phyloP scores from a whole-genome alignment of 2,329 filamentous ascomycete species.

The Neofusicoccum sp. region DNA sequence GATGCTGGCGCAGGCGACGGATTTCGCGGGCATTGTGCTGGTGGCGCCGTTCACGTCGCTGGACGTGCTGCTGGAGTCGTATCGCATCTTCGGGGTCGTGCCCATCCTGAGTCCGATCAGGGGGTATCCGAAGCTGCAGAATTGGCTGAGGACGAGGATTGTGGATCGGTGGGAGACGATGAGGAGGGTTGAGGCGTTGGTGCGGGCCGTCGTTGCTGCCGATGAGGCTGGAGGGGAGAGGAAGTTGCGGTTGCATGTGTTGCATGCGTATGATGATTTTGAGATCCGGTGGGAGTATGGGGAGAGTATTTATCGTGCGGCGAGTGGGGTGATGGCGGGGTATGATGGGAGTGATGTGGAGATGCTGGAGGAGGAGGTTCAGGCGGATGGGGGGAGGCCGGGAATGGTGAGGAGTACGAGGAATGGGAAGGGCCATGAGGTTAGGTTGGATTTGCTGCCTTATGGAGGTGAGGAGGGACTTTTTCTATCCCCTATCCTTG shows the following conservation, averaged over 20 bases:
- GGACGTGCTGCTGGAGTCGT: conserved; percentile 69
- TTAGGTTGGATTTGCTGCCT: conserved; percentile 45
- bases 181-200: conserved; percentile 60
- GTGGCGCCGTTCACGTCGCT: conserved; percentile 77
- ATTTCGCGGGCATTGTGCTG: conserved; percentile 78
- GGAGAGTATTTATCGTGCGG: conserved; percentile 28
- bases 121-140: conserved; percentile 62
- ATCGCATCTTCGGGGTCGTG: conserved; percentile 73
- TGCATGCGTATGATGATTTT: conserved; percentile 78
- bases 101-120: conserved; percentile 76
- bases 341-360: conserved; percentile 23
- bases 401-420: conserved; percentile 25
- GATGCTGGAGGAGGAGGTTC: not conserved
- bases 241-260: conserved; percentile 62
- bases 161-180: conserved; percentile 81
- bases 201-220: conserved; percentile 39
- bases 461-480: conserved; percentile 38
- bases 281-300: conserved; percentile 78
- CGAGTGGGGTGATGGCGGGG: conserved; percentile 23
- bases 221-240: no score
- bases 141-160: conserved; percentile 61
- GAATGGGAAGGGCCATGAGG: conserved; percentile 8
- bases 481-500: not conserved
- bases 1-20: conserved; percentile 25
- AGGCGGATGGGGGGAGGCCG: conserved; percentile 23